Evolutionary conservation across 1,284 basidiomycete species (phyloP), one percentile per base, ranked within the genome.

Genomic region (Gymnopus androsaceus): DNA sequence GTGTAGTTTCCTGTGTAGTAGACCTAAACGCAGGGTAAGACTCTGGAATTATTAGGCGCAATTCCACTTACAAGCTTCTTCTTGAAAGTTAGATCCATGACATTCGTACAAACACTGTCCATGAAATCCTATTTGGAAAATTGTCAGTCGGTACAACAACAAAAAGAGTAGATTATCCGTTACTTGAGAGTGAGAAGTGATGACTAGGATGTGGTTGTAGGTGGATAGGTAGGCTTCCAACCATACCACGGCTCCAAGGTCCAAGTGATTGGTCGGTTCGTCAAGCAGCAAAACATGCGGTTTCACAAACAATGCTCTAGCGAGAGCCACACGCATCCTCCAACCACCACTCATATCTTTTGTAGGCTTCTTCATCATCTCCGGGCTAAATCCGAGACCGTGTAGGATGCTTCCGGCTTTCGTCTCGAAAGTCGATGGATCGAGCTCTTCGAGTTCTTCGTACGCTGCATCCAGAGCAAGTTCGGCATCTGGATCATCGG

Each of bases 301-400:
- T 77, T 97, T 98, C 73, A 98, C 78, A 76, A 99, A 98, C 51
- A 99, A 81, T 1, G 96, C 96, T 60, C 95, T 85, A 25, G 96
- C 96, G 49, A 99, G 88, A 14, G 97, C 92, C 59, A 99, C 95
- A 72, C 97, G 88, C 96, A 98, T 98, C 61, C 96, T 84, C 96
- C 96, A 98, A 68, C 95, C 95, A 84, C 95, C 96, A 67, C 87
- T 91, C 94, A 99, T 97, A 72, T 98, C 96, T 76, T 95, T 96
- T 53, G 96, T 98, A 14, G 95, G 91, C 73, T 92, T 94, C 71
- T 83, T 84, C 95, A 98, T 98, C 96, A 98, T 98, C 55, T 79
- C 71, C 67, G 84, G 83, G 56, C 81, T 82, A 80, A 99, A 99
- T 23, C 96, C 96, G 40, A 99, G 86, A 88, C 96, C 97, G 69